Base-by-base conservation (phyloP, 352 stramenopile species). In the Pythium phragmitis region DNA sequence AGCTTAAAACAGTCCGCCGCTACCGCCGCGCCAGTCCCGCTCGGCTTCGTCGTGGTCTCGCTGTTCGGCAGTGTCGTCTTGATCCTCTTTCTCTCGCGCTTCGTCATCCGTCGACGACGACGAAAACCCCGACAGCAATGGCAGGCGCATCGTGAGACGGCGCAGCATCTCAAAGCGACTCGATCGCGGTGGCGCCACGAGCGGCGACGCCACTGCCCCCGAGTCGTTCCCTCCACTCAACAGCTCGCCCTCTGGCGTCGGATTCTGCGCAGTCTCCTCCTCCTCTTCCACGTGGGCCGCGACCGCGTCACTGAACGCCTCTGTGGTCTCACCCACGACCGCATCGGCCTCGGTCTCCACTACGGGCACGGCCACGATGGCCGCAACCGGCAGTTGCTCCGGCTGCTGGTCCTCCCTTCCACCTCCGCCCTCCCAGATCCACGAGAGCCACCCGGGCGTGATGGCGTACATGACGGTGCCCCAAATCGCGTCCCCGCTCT, bases 401-500 rank as follows among this genome's bases (percentile, higher is more conserved):
- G 74, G 7, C 7, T 39, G 26, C 26, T 30, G 26, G 26, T 30
- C 26, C 26, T 30, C 26, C 2, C 26, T 30, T 30, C 26, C 66
- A 7, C 65, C 69, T 3, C 60, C 47, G 23, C 46, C 70, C 19
- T 82, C 65, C 86, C 84, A 92, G 34, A 92, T 85, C 86, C 86
- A 92, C 49, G 77, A 83, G 12, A 94, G 64, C 82, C 82, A 94
- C 28, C 50, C 57, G 0, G 86, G 86, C 21, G 83, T 92, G 17
- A 94, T 62, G 1, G 84, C 86, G 65, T 94, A 94, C 70, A 88
- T 83, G 53, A 94, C 72, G 1, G 83, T 92, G 43, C 82, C 76
- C 85, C 84, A 92, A 43, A 92, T 87, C 13, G 86, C 83, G 28
- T 94, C 80, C 41, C 83, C 82, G 42, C 85, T 80, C 62, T 92